These are phyloP conservation scores for Extremus antarcticus DNA, from an alignment of 495 filamentous ascomycete genomes.

Conservation along the genomic window DNA sequence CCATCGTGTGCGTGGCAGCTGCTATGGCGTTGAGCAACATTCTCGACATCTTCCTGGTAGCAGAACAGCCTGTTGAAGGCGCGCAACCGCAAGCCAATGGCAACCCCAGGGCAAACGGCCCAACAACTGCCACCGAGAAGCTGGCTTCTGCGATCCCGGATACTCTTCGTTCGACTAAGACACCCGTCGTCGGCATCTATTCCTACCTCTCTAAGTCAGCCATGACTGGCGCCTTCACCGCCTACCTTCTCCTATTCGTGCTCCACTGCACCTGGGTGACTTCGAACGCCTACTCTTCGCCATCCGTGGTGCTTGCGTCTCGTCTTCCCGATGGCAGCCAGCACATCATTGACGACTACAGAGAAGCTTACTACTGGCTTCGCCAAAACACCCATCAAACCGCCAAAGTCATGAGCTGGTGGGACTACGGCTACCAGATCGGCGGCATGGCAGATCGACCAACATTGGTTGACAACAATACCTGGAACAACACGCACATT, in stretches of 20 bases:
- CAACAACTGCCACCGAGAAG: constrained; percentile 29
- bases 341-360: constrained; percentile 98
- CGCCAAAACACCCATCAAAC: constrained; percentile 89
- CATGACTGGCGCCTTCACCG: constrained; percentile 55
- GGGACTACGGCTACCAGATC: constrained; percentile 99
- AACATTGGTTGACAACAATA: constrained; percentile 98
- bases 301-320: constrained; percentile 92
- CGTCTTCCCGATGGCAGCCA: constrained; percentile 88
- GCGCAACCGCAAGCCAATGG: constrained; percentile 23
- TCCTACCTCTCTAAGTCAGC: constrained; percentile 65
- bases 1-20: constrained; percentile 89
- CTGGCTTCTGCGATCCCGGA: constrained; percentile 30
- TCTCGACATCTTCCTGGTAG: constrained; percentile 71
- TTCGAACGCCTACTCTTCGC: constrained; percentile 95
- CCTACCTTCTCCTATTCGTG: constrained; percentile 87
- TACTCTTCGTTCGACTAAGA: constrained; percentile 55
- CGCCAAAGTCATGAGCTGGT: constrained; percentile 99
- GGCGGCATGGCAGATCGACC: constrained; percentile 98
- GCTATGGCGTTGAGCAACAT: constrained; percentile 83
- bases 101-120: constrained; percentile 39
- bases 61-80: constrained; percentile 17
- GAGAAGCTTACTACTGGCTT: constrained; percentile 99
- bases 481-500: constrained; percentile 99
- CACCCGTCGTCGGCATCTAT: constrained; percentile 74
- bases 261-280: constrained; percentile 99